A percentile compares a stretch with the other conserved stretches of the same genome.
Evolutionary conservation across 2,329 filamentous ascomycete species (phyloP).

Genomic region (Ophiocordyceps polyrhachis-furcata): DNA sequence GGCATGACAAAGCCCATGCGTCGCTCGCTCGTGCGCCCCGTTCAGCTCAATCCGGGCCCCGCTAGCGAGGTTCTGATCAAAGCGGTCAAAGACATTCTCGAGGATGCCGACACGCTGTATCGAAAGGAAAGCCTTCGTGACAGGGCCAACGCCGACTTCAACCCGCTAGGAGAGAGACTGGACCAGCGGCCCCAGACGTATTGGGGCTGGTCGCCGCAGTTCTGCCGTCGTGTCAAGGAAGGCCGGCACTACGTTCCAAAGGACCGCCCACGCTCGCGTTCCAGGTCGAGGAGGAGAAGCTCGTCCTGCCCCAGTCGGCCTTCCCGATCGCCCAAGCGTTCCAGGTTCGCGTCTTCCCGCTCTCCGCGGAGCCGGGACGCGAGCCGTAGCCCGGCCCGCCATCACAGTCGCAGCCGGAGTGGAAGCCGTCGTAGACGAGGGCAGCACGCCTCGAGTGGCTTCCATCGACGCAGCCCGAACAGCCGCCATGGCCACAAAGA

Average conservation of each 20-base stretch:
- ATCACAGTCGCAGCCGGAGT: slow-evolving; percentile 7
- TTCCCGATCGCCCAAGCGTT: not conserved
- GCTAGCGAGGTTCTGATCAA: slow-evolving; percentile 46
- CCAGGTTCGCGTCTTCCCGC: not conserved
- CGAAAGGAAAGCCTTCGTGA: slow-evolving; percentile 29
- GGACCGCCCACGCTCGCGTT: slow-evolving; percentile 11
- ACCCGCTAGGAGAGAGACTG: slow-evolving; percentile 50
- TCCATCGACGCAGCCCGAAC: slow-evolving; percentile 11
- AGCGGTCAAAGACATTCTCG: slow-evolving; percentile 52
- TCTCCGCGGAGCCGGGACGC: slow-evolving; percentile 6
- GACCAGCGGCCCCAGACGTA: slow-evolving; percentile 54
- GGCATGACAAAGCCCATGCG: slow-evolving; percentile 61
- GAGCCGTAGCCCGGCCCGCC: slow-evolving; percentile 13
- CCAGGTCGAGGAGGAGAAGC: slow-evolving; percentile 11
- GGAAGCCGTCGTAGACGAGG: slow-evolving; percentile 1
- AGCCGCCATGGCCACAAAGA: slow-evolving; percentile 1
- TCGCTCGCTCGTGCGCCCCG: slow-evolving; percentile 47
- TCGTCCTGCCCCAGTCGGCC: slow-evolving; percentile 13
- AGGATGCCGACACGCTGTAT: slow-evolving; percentile 52
- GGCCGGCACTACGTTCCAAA: slow-evolving; percentile 14
- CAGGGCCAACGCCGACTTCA: slow-evolving; percentile 40
- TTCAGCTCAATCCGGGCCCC: slow-evolving; percentile 50
- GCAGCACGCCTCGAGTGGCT: too few species aligned
- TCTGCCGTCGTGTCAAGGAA: slow-evolving; percentile 66
- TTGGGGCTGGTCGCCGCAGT: slow-evolving; percentile 70